phyloP scores from a whole-genome alignment of 371 early-diverging fungal species.

The Mortierella sp. region DNA sequence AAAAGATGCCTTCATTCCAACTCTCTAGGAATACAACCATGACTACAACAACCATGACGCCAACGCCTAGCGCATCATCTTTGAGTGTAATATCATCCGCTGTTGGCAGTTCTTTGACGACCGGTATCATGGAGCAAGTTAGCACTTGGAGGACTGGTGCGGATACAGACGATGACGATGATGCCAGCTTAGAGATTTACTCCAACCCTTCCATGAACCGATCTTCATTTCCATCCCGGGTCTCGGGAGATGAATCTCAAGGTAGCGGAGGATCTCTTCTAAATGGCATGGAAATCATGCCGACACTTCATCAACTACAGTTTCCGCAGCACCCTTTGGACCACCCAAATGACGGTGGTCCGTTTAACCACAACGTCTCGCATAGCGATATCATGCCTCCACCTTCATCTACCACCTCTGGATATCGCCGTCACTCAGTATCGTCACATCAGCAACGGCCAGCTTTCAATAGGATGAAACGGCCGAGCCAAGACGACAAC shows the following conservation, averaged over 20 bases:
- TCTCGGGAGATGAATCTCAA: constrained; percentile 33
- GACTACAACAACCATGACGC: constrained; percentile 45
- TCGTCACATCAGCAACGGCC: constrained; percentile 42
- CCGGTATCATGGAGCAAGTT: constrained; percentile 56
- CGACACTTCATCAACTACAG: constrained; percentile 47
- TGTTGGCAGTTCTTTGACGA: constrained; percentile 47
- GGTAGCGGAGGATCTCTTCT: constrained; percentile 39
- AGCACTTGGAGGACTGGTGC: constrained; percentile 52
- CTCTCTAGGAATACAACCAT: constrained; percentile 46
- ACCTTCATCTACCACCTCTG: constrained; percentile 40
- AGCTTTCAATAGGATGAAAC: constrained; percentile 11
- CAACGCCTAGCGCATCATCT: constrained; percentile 45
- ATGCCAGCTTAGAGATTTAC: constrained; percentile 49
- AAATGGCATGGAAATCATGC: constrained; percentile 50
- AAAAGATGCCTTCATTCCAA: constrained; percentile 43
- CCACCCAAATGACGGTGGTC: constrained; percentile 15
- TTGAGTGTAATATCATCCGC: constrained; percentile 49
- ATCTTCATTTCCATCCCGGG: constrained; percentile 37
- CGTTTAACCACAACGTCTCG: constrained; percentile 15
- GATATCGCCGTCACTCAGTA: constrained; percentile 41
- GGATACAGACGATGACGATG: constrained; percentile 53
- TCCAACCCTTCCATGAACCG: constrained; percentile 43
- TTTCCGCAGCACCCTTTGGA: constrained; percentile 53
- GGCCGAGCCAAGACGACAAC: constrained; percentile 39
- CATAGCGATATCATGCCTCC: constrained; percentile 50